Evolutionary conservation across 2,329 filamentous ascomycete species (phyloP), one percentile per base, ranked within the genome.

Genomic region (Acephala macrosclerotiorum): DNA sequence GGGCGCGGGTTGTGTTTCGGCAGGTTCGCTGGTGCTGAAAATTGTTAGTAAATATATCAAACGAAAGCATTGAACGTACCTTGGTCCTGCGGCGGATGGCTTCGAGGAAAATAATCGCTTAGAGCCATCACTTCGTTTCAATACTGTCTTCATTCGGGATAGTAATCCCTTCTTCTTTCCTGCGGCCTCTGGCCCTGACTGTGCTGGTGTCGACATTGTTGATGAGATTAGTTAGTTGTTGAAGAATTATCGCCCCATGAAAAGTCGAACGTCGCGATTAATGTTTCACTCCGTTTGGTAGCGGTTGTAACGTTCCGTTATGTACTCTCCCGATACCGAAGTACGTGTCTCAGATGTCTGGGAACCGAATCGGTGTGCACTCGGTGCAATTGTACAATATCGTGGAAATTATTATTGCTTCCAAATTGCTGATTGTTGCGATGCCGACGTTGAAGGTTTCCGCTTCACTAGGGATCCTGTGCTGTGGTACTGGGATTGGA

Each of bases 121-220:
- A 3, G 72, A 73, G 22, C 70, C 71, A 66, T 74, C 69, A 29
- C 66, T 68, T 61, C 65, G 71, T 60, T 71, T 74, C 61, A 75
- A 62, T n/a, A 73, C 71, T 8, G 70, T 73, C 73, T 74, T 75
- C 68, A 75, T 73, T 35, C 72, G 67, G 20, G 68, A 68, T 9
- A 67, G 69, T 56, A 74, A 60, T 38, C 73, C 70, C 66, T 72
- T 72, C 68, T 74, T 73, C 66, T 71, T 68, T 20, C 25, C 55
- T 1, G 69, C 65, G 35, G 61, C 67, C n/a, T 53, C 65, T 20
- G 71, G 69, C 25, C 66, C 70, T 33, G 60, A 42, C 29, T 40
- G 65, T 25, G 70, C 68, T 51, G 72, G 63, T 60, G 73, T 62
- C 66, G 68, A 71, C 74, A 75, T 75, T 40, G 12, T 66, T 45